phyloP scores from a whole-genome alignment of 2,329 filamentous ascomycete genomes.

The Fusarium vanettenii region DNA sequence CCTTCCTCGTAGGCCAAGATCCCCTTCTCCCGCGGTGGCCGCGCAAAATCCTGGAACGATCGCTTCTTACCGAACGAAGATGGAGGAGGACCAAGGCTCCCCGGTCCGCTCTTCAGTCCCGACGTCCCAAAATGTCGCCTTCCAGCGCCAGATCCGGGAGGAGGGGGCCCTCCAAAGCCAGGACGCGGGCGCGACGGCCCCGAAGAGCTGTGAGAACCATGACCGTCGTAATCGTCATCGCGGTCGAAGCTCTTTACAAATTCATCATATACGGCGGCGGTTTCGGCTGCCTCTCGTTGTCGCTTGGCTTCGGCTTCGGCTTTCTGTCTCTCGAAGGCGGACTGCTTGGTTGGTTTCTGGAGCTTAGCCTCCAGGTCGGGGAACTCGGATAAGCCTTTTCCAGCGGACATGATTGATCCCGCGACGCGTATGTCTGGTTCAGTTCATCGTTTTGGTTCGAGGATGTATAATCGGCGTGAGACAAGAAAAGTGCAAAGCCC shows the following conservation, averaged over 20 bases:
- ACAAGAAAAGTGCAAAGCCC: neutral
- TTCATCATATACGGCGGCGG: constrained; percentile 85
- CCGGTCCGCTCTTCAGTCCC: constrained; percentile 69
- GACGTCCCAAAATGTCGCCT: constrained; percentile 75
- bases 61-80: constrained; percentile 65
- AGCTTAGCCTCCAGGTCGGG: constrained; percentile 82
- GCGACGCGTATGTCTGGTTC: neutral
- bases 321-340: constrained; percentile 87
- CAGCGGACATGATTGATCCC: constrained; percentile 57
- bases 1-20: constrained; percentile 53
- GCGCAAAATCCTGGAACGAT: constrained; percentile 59
- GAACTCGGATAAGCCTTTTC: constrained; percentile 66
- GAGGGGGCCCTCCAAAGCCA: constrained; percentile 44
- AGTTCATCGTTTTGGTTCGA: constrained; percentile 22
- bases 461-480: neutral
- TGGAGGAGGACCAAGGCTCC: constrained; percentile 68
- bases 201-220: constrained; percentile 13
- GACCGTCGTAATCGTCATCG: constrained; percentile 61
- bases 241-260: constrained; percentile 85
- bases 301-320: constrained; percentile 92
- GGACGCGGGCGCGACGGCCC: constrained; percentile 38
- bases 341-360: constrained; percentile 83
- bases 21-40: constrained; percentile 39
- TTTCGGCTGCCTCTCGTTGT: constrained; percentile 85
- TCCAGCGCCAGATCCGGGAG: constrained; percentile 44